phyloP scores from a whole-genome alignment of 192 early-diverging fungal species.

The Linderina pennispora region DNA sequence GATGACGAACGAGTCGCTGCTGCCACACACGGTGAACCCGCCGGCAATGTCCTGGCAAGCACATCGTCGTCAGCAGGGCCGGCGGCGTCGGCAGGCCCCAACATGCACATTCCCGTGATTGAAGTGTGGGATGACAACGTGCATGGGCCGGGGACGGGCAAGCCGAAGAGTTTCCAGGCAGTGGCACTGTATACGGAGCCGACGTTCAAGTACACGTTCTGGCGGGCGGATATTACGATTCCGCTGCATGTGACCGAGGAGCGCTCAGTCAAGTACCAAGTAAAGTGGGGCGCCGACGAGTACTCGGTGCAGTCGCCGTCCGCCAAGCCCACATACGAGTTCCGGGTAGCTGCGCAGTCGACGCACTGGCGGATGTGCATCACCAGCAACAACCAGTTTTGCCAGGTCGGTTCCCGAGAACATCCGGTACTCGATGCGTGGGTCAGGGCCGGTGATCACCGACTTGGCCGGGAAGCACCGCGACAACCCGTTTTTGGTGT shows the following conservation, averaged over 20 bases:
- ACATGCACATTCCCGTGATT: constrained; percentile 20
- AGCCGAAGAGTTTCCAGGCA: constrained; percentile 36
- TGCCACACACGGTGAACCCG: constrained; percentile 22
- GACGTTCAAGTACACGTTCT: constrained; percentile 45
- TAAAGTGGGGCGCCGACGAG: constrained; percentile 41
- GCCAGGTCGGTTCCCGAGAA: constrained; percentile 21
- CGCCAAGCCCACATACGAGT: constrained; percentile 27
- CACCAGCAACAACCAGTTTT: constrained; percentile 38
- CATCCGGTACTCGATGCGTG: constrained; percentile 19
- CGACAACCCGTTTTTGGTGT: constrained; percentile 59
- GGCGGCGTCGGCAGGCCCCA: constrained; percentile 3
- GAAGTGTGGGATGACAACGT: constrained; percentile 45
- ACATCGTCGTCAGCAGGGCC: constrained; percentile 11
- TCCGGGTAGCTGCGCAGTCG: constrained; percentile 41
- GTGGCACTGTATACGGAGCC: constrained; percentile 42
- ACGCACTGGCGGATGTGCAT: constrained; percentile 44
- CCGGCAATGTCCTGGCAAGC: neutral
- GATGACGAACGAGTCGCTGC: constrained; percentile 39
- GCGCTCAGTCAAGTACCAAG: constrained; percentile 32
- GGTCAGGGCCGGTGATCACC: constrained; percentile 34
- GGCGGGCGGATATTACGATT: constrained; percentile 31
- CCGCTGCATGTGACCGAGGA: constrained; percentile 34
- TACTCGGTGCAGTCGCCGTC: constrained; percentile 29
- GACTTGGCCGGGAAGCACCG: constrained; percentile 58
- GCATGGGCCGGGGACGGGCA: constrained; percentile 41